Evolutionary conservation across 2,329 filamentous ascomycete genomes (phyloP), one percentile per base, ranked within the genome.

Genomic region (Elsinoe perseae): DNA sequence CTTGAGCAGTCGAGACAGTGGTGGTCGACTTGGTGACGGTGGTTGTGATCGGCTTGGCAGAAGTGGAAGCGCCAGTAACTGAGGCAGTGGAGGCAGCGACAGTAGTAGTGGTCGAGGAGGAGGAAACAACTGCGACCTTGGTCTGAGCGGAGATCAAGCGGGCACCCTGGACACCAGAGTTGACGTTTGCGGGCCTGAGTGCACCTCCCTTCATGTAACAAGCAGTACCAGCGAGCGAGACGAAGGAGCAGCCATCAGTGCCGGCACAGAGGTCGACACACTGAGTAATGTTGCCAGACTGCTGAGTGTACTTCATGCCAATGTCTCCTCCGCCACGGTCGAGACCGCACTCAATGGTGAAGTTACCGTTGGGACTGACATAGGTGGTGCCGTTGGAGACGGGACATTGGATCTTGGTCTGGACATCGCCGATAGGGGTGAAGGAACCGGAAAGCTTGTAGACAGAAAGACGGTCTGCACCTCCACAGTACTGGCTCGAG

Each of bases 401-500:
- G 18, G 56, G 56, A 36, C 56, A 57, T 12, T 46, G 21, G 18
- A 56, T 40, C 42, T 50, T 40, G 21, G 43, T 52, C 9, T n/a
- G 42, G 18, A 20, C 30, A 25, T 32, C 21, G 12, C 34, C 30
- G 44, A 43, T 40, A 3, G 25, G 55, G 54, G 57, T 66, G 69
- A 14, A 58, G 55, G 57, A 65, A 65, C n/a, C 61, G 32, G 25
- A 74, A 56, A 65, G 68, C 55, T 68, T 59, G 53, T 73, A 74
- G 2, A 73, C 60, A 4, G 65, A 68, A 16, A 72, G 62, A 1
- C 65, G 64, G 14, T 60, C 63, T 9, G 64, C 64, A 9, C 72
- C 72, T 54, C 72, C 72, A 57, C 72, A 75, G 21, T 69, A 62
- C 60, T 73, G 61, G 21, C 46, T 60, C 10, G 57, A 54, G 60